Base-by-base conservation (phyloP, 805 yeast genomes). In the Kluyveromyces lactis region DNA sequence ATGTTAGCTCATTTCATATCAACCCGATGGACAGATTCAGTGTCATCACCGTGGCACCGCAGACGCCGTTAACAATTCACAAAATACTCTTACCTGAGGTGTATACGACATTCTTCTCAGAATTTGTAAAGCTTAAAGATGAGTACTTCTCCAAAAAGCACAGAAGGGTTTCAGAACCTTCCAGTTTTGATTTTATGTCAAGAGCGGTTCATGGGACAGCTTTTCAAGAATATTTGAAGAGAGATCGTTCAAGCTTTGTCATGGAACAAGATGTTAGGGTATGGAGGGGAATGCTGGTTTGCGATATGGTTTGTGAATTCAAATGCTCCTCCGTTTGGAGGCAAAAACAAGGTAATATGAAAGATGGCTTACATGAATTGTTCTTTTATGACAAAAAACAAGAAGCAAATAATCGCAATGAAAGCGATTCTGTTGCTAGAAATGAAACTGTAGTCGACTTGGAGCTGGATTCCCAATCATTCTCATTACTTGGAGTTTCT, bases 51-150 rank as follows among this genome's bases (percentile, higher is more conserved):
- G 78, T 67, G 44, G 83, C 72, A 61, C 87, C 96, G 51, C 83
- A 95, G 1, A 92, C 86, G 2, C 95, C 96, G 45, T 84, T 79
- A 7, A 84, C 85, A 41, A 87, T 83, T 44, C 95, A 73, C 67
- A 90, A 87, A 36, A 41, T 55, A 6, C 42, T 46, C 26, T 18
- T 56, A 12, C 51, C 58, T 6, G 37, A 38, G 38, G 37, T 42
- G 1, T 56, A 44, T 33, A 45, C 50, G 16, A 42, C 44, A 12
- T 56, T 49, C 40, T 45, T 52, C 18, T 18, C 10, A 13, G 37
- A 34, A 13, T 34, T 34, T 34, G 29, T 34, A n/a, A 34, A 34
- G 10, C 29, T 34, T 17, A 34, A 34, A 30, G 19, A 26, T 9
- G 21, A 16, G 4, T 34, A 34, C 16, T 34, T 34, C 23, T 24